Conservation (phyloP, 1,284 basidiomycete genomes). For the Leccinum angustisporum region DNA sequence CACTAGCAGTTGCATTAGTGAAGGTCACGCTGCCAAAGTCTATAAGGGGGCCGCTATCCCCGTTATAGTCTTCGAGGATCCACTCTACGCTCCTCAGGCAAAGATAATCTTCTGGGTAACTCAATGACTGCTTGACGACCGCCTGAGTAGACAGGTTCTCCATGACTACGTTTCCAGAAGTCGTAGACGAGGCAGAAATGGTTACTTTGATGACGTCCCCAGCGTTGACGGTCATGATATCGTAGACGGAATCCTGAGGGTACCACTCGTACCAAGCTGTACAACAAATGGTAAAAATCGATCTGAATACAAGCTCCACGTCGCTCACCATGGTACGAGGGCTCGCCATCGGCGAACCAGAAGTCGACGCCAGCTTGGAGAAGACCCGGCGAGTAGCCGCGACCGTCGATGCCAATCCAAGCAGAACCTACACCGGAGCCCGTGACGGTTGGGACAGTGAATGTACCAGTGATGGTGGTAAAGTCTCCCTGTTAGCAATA, state of each 20-base stretch:
- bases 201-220: constrained; percentile 18
- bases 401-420: constrained; percentile 29
- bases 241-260: constrained; percentile 3
- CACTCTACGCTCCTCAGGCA: constrained; percentile 25
- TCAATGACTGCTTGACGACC: constrained; percentile 4
- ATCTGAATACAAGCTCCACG: not conserved
- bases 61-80: constrained; percentile 26
- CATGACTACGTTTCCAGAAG: constrained; percentile 16
- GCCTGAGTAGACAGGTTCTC: constrained; percentile 20
- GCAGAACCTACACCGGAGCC: constrained; percentile 15
- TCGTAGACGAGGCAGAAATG: constrained; percentile 19
- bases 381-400: constrained; percentile 14
- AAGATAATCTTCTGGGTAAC: constrained; percentile 17
- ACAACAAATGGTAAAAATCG: not conserved
- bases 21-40: constrained; percentile 25
- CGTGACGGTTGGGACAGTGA: constrained; percentile 14
- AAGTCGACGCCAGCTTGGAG: constrained; percentile 28
- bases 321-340: constrained; percentile 18
- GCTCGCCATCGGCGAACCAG: not conserved
- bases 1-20: constrained; percentile 13
- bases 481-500: constrained; percentile 17
- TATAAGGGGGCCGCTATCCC: constrained; percentile 1
- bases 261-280: constrained; percentile 26
- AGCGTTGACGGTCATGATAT: constrained; percentile 13
- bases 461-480: constrained; percentile 17